A percentile compares a stretch with the other conserved stretches of the same genome.
Evolutionary conservation across 2,329 filamentous ascomycete species (phyloP).

Genomic region (Botrytis aclada): DNA sequence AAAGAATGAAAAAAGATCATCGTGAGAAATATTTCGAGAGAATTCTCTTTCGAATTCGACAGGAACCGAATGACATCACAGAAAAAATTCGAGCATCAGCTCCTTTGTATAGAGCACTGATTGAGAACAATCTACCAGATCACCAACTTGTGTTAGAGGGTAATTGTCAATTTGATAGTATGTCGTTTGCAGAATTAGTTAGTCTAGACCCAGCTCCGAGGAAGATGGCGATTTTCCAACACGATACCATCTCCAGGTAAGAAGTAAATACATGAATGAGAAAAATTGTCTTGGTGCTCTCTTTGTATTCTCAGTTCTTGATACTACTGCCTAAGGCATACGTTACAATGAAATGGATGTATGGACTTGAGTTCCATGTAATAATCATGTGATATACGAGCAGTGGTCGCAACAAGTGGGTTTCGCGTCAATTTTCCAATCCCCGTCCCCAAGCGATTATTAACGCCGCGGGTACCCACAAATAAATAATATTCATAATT

Average conservation of each 20-base stretch:
- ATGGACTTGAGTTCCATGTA: background rate
- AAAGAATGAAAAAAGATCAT: background rate
- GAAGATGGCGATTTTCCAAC: background rate
- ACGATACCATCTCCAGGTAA: background rate
- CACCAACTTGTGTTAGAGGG: background rate
- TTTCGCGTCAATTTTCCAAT: too few relatives aligned
- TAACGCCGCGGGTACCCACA: too few relatives aligned
- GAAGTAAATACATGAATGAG: background rate
- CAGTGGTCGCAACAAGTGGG: too few relatives aligned
- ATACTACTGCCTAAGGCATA: background rate
- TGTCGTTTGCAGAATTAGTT: background rate
- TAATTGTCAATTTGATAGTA: background rate
- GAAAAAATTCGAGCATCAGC: background rate
- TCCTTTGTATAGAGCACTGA: background rate
- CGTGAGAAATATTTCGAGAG: background rate
- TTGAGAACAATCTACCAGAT: background rate
- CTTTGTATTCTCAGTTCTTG: background rate
- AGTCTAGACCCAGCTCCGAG: background rate
- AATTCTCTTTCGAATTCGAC: background rate
- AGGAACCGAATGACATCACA: background rate
- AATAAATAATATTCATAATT: too few relatives aligned
- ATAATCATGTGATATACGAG: background rate
- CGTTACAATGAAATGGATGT: background rate
- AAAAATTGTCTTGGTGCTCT: background rate
- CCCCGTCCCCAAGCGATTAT: too few relatives aligned